phyloP scores from a whole-genome alignment of 805 yeast genomes.

The Hagleromyces aurorensis region DNA sequence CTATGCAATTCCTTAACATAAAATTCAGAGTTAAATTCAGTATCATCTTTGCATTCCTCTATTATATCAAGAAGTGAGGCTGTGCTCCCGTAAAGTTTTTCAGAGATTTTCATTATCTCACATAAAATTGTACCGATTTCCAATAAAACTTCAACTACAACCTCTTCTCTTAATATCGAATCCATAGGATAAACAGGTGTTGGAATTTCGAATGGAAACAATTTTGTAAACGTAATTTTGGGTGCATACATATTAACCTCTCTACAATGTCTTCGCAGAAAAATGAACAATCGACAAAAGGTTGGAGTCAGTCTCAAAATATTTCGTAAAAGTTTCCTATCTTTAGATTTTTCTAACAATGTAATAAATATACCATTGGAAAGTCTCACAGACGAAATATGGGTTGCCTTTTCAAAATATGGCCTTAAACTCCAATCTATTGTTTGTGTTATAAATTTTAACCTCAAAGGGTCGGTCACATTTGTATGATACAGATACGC shows the following conservation, averaged over 20 bases:
- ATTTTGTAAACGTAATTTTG: conserved; percentile 54
- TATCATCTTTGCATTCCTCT: conserved; percentile 30
- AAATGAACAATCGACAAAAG: conserved; percentile 42
- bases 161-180: conserved; percentile 61
- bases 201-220: conserved; percentile 66
- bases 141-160: conserved; percentile 60
- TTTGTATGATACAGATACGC: conserved; percentile 9
- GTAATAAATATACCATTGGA: conserved; percentile 53
- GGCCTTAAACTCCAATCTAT: conserved; percentile 54
- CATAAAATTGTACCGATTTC: conserved; percentile 61
- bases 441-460: conserved; percentile 37
- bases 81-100: conserved; percentile 32
- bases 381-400: conserved; percentile 45
- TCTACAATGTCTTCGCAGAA: conserved; percentile 43
- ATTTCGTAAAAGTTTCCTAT: conserved; percentile 38
- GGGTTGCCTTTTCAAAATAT: conserved; percentile 41
- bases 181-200: conserved; percentile 60
- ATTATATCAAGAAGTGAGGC: conserved; percentile 40
- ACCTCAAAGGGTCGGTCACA: conserved; percentile 22
- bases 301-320: conserved; percentile 48
- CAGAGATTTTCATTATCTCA: conserved; percentile 45
- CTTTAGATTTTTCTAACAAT: conserved; percentile 37
- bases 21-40: conserved; percentile 35
- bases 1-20: conserved; percentile 35
- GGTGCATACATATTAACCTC: conserved; percentile 38